Evolutionary conservation across 192 early-diverging fungal species (phyloP), one percentile per base, ranked within the genome.

Genomic region (Backusella macrospora): DNA sequence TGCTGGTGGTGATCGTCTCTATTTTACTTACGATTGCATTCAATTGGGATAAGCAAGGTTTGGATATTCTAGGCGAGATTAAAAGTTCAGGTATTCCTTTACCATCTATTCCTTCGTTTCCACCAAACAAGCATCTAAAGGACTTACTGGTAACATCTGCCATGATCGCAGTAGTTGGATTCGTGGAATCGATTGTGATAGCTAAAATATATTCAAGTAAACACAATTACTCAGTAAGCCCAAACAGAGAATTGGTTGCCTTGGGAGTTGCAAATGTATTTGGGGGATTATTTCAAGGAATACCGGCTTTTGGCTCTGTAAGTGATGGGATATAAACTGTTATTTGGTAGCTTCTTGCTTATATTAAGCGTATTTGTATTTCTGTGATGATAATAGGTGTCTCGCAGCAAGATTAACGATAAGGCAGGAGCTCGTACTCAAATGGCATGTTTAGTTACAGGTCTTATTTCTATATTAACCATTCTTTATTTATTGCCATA

Each of bases 241-340:
- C 97, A 8, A 99, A 99, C 75, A 92, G 98, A 48, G 98, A 99
- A 79, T 84, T 99, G 34, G 97, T 99, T 40, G 98, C 97, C 4
- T 23, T 75, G 10, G 98, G 98, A 38, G 80, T 92, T 21, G 86
- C 92, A 65, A 99, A 98, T 71, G 86, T 94, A 21, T 65, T 92
- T 49, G 92, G 94, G 34, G 90, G 92, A 16, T 78, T 94, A 0
- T 96, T 98, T 71, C 79, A 81, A 59, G 79, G 79, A 15, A 81
- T 81, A 15, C 79, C 79, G 14, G 79, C 79, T 12, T 77, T 74
- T 71, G 79, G 79, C 4, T 76, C 79, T 21, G 79, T 80, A 74
- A 45, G 65, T 12, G 29, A 26, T 45, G 29, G 45, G 4, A 46
- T 15, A 68, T 5, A 52, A 8, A 39, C n/a, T 3, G 9, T 5